A percentile compares a stretch with the other conserved stretches of the same genome.
phyloP scores from a whole-genome alignment of 495 filamentous ascomycete genomes.

The Tuber aestivum region DNA sequence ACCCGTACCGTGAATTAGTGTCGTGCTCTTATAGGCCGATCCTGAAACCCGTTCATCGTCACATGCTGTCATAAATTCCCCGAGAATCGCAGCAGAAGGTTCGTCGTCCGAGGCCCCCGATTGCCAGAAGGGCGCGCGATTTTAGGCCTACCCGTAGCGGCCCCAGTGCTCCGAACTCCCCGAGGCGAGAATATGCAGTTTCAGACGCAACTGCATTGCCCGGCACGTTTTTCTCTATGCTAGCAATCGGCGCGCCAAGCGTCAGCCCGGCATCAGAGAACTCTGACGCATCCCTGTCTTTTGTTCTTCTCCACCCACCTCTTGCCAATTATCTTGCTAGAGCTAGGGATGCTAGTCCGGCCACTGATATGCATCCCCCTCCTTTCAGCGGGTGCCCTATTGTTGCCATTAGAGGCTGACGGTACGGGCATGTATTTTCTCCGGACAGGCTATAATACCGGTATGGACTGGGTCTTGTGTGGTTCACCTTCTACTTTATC shows the following conservation, averaged over 20 bases:
- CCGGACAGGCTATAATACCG: background rate
- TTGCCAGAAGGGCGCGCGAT: background rate
- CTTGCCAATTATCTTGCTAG: background rate
- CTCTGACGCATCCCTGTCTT: background rate
- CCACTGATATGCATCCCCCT: background rate
- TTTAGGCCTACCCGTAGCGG: background rate
- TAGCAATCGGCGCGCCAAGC: background rate
- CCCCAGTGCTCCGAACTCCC: background rate
- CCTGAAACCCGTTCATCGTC: background rate
- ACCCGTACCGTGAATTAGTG: background rate
- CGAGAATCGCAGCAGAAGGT: background rate
- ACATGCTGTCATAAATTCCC: background rate
- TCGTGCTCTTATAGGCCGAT: background rate
- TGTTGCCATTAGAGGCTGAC: background rate
- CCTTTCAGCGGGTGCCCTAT: background rate
- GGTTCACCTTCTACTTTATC: background rate
- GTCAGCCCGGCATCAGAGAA: background rate
- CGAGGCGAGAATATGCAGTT: background rate
- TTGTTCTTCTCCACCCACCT: background rate
- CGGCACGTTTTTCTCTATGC: constrained; percentile 1
- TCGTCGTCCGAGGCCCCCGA: background rate
- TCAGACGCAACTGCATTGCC: background rate
- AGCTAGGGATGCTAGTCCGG: background rate
- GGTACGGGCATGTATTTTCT: background rate
- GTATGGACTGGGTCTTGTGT: background rate